Evolutionary conservation across 2,329 filamentous ascomycete species (phyloP), one percentile per base, ranked within the genome.

Genomic region (Botrytis aclada): DNA sequence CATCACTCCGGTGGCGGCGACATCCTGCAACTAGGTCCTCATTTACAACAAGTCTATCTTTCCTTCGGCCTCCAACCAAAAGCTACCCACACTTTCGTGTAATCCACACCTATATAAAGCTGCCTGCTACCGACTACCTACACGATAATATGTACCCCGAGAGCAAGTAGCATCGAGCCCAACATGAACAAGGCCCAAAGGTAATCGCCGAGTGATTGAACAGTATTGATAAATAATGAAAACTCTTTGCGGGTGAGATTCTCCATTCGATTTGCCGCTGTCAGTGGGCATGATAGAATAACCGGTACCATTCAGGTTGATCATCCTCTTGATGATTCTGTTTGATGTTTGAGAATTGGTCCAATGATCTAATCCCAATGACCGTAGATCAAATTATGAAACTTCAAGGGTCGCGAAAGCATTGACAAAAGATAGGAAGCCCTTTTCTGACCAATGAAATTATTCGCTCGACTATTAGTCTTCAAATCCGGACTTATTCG

Each of bases 341-440:
- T 71, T 71, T 71, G 34, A 66, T 47, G 61, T 58, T 71, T 66
- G 70, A 66, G 70, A 39, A 54, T 43, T 64, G 39, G 22, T 58
- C 70, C 70, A 71, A 72, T 72, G 41, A 65, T 72, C 51, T 51
- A 72, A 47, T 67, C 51, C 70, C 20, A 45, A 67, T 56, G 39
- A 58, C 62, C 62, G 37, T 25, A 58, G 62, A 58, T 67, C 37
- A 47, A 47, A 58, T 67, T 16, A 72, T 72, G 70, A 72, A 72
- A 72, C 70, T n/a, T 32, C 62, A 54, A 67, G 47, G 61, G 47
- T 67, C 34, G 34, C 37, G 47, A 20, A 37, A 67, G 65, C 47
- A 67, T 41, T 67, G 65, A 56, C 65, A 9, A 67, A 56, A 41
- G 10, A 16, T 41, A 37, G 47, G 47, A 56, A n/a, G 51, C 41